Base-by-base conservation (phyloP, 1,284 basidiomycete species). In the Cryptococcus amylolentus region DNA sequence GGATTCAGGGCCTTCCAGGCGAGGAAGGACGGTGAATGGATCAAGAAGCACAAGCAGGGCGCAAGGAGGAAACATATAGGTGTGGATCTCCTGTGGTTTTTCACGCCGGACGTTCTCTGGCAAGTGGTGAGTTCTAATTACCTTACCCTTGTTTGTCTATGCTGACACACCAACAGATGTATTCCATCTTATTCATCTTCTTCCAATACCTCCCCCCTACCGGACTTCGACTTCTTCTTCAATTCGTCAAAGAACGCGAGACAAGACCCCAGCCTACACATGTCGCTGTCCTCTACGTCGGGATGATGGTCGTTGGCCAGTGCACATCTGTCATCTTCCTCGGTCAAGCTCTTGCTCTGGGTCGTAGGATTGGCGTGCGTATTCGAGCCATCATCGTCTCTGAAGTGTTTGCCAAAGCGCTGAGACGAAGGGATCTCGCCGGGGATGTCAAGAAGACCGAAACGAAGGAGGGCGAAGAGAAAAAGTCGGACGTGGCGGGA, bases 401-500 rank as follows among this genome's bases (percentile, higher is more conserved):
- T 41, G 81, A 83, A 56, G 79, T 82, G 28, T 80, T 83, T 60
- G 79, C 80, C 50, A 83, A 83, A 67, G 79, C 81, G 0, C 73
- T 84, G 0, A 75, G 82, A 13, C 66, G 81, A 20, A 75, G 78
- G 54, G 81, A 82, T 60, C 69, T 75, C 39, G 69, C 76, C n/a
- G 76, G 76, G 0, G 58, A 67, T 1, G 71, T 69, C 46, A 72
- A 69, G 54, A 66, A 64, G 35, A 55, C 60, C 9, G 52, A 53
- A 26, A 42, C 55, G 4, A 66, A 67, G 37, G 66, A 65, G 23
- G 67, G 61, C 14, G 63, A 69, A 35, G 49, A 51, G 16, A 44
- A 57, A 14, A 64, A 65, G 10, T 18, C 40, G 9, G 48, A 51
- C 2, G 52, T 61, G 12, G 78, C 79, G 1, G 74, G 71, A 9